Base-by-base conservation (phyloP, 1,139 yeast species). In the Saccharomyces hybrid region DNA sequence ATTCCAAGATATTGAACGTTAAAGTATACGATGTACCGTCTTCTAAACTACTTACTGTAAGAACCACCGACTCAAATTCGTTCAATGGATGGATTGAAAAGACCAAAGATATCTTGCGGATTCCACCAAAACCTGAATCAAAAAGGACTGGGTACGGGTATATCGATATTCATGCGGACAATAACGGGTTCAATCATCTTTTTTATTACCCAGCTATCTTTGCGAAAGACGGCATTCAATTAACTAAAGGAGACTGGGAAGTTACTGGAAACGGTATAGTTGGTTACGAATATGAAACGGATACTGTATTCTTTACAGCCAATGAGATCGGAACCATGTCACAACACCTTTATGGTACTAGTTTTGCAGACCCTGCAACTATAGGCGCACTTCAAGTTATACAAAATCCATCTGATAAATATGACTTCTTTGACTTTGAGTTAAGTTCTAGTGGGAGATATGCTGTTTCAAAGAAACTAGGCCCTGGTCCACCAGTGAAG, bases 181-280 rank as follows among this genome's bases (percentile, higher is more conserved):
- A 70, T 4, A 77, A 80, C 42, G 84, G 86, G 0, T 79, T 73
- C 63, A 81, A 81, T 54, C 96, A 88, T 63, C 70, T 93, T 49
- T 96, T 84, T 0, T 78, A 80, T 58, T 91, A 83, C 64, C 75
- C 80, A 9, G 73, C 77, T 3, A 74, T 81, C 1, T 70, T 73
- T 2, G 63, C 82, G 0, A 53, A 70, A 0, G 68, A 69, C 6
- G 86, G 87, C 3, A 67, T 68, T 5, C 74, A 70, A 49, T 68
- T 89, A 42, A 84, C 95, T 0, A 63, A 75, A 0, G 84, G 86
- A 11, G 71, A 77, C 1, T 89, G 89, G 91, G 96, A 86, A 62
- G 84, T 86, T 3, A 76, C 78, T 32, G 78, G 73, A 27, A 77
- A 77, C 9, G 78, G 77, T 19, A 78, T 85, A 0, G 67, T 83